phyloP scores from a whole-genome alignment of 2,329 filamentous ascomycete genomes.

The Xylaria sp. region DNA sequence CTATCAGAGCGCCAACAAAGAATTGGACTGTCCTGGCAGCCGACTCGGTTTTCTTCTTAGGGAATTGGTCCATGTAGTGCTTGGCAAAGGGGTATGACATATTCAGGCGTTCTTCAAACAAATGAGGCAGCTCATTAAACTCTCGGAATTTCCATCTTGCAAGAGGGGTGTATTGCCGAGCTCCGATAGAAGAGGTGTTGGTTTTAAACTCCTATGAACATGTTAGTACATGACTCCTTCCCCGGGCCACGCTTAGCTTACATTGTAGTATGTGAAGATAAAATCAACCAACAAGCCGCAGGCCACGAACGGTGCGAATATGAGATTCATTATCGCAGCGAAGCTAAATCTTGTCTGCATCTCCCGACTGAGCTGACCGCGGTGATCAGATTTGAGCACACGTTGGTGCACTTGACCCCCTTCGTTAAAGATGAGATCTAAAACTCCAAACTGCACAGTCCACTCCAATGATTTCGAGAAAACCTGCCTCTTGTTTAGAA shows the following conservation, averaged over 20 bases:
- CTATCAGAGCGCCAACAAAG: slow-evolving; percentile 84
- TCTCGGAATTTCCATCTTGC: slow-evolving; percentile 99
- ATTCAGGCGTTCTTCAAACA: slow-evolving; percentile 88
- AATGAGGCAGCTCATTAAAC: slow-evolving; percentile 94
- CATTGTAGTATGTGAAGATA: slow-evolving; percentile 94
- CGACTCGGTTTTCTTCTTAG: slow-evolving; percentile 92
- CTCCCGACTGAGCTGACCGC: slow-evolving; percentile 80
- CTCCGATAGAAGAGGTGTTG: slow-evolving; percentile 87
- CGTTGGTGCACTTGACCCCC: slow-evolving; percentile 86
- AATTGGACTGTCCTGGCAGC: slow-evolving; percentile 87
- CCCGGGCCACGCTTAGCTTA: slow-evolving; percentile 54
- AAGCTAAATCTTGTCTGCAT: slow-evolving; percentile 82
- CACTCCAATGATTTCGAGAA: slow-evolving; percentile 92
- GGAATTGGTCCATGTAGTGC: slow-evolving; percentile 94
- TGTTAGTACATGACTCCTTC: slow-evolving; percentile 36
- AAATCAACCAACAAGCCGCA: slow-evolving; percentile 87
- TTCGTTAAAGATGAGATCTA: slow-evolving; percentile 94
- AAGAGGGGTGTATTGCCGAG: slow-evolving; percentile 89
- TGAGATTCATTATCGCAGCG: slow-evolving; percentile 84
- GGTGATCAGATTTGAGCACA: slow-evolving; percentile 85
- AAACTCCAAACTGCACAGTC: slow-evolving; percentile 89
- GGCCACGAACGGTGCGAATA: slow-evolving; percentile 89
- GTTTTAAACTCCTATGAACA: slow-evolving; percentile 88
- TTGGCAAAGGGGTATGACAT: slow-evolving; percentile 96
- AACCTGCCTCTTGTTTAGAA: slow-evolving; percentile 80